Evolutionary conservation across 805 yeast species (phyloP), one percentile per base, ranked within the genome.

Genomic region (Sugiyamaella floridensis): DNA sequence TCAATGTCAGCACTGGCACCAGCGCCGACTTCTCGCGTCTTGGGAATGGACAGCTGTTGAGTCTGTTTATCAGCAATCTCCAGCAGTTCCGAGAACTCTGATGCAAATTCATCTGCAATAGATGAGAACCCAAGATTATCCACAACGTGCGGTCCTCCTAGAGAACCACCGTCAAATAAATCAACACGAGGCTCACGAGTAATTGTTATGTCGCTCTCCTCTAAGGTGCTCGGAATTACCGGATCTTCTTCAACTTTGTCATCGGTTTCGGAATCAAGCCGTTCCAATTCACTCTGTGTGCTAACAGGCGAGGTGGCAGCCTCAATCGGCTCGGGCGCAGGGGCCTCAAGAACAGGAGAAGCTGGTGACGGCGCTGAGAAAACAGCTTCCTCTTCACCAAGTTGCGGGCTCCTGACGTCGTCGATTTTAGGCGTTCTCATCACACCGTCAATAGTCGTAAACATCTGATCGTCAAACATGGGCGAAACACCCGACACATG

Each of bases 91-190:
- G 58, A 49, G 18, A 56, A 58, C 32, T 56, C 56, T 1, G 58
- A 50, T n/a, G 58, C 56, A 50, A 58, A 58, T 29, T 56, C 58
- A 10, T 53, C 49, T 20, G 51, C 56, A 18, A 57, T 53, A 8
- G 57, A 50, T 4, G 58, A 48, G 50, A 51, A 26, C 15, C 29
- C 51, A n/a, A 45, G 40, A 32, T 32, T 8, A 11, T 32, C 37
- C n/a, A 8, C 37, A 11, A 10, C 37, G 12, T 32, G 37, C n/a
- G 37, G n/a, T 22, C 26, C 26, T 22, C 26, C 26, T 22, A 22
- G 26, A 4, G 26, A 22, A 22, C 26, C 26, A 6, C 26, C 6
- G 6, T 22, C 26, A 22, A 22, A 22, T 6, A 22, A 4, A 22
- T 22, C 26, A 6, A 22, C n/a, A n/a, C n/a, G n/a, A 6, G 26